Conservation (phyloP, 805 yeast genomes). For the Teunomyces atbi region DNA sequence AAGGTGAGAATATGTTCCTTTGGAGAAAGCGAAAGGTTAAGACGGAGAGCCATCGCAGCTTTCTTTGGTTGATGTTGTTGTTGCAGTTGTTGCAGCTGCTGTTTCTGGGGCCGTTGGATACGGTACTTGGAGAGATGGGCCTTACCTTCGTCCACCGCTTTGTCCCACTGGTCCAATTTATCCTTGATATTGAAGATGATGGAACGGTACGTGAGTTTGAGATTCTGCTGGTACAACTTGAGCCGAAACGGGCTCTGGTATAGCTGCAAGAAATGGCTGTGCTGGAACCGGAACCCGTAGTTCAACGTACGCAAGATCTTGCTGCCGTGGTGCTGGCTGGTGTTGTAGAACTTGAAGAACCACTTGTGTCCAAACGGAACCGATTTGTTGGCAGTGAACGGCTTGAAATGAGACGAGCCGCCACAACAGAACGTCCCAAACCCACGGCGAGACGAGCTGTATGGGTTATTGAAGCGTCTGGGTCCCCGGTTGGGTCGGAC, state of each 20-base stretch:
- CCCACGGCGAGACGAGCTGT: background rate
- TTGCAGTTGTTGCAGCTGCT: background rate
- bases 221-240: constrained; percentile 19
- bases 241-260: constrained; percentile 18
- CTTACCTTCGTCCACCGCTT: background rate
- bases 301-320: constrained; percentile 4
- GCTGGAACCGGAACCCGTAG: constrained; percentile 17
- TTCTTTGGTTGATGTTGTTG: background rate
- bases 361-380: constrained; percentile 7
- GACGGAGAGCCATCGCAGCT: constrained; percentile 14
- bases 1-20: constrained; percentile 19
- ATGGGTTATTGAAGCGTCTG: constrained; percentile 6
- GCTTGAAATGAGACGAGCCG: constrained; percentile 7
- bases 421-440: constrained; percentile 6
- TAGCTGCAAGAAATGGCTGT: constrained; percentile 21
- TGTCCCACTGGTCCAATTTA: background rate
- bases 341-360: constrained; percentile 13
- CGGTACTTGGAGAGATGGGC: constrained; percentile 3
- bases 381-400: constrained; percentile 6
- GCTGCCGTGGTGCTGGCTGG: constrained; percentile 4
- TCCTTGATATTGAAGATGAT: constrained; percentile 12
- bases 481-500: constrained; percentile 15
- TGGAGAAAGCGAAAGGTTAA: constrained; percentile 30
- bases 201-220: constrained; percentile 18
- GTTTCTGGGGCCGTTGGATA: too few species aligned